Evolutionary conservation across 2,329 filamentous ascomycete species (phyloP), one percentile per base, ranked within the genome.

Genomic region (Aspergillus chevalieri): DNA sequence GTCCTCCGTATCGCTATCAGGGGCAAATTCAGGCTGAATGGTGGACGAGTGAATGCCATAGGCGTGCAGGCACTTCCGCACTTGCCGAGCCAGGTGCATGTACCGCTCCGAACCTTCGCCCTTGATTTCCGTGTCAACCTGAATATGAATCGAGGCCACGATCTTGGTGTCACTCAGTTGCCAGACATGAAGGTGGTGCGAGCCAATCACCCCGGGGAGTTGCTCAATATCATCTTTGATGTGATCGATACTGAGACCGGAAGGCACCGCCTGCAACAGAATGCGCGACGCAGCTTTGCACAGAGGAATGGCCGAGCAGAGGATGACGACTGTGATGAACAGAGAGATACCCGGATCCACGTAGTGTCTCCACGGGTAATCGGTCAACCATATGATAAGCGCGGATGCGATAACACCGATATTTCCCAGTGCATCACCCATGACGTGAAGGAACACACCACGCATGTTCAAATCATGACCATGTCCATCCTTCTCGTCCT

Each of bases 151-250:
- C 9, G 87, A 93, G 10, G 93, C 92, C 34, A 98, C 86, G 30
- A 95, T 78, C 74, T 96, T 95, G 47, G 90, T 93, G 65, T 97
- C 92, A 14, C 87, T 95, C 30, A 98, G 80, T 69, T 97, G 92
- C 93, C 93, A 98, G 54, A 98, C 90, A 67, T 98, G 93, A 19
- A 98, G 79, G 67, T 98, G 92, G 71, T 98, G 93, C 64, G 90
- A 95, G 66, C 87, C 89, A 53, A 93, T 77, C 44, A 98, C 87
- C 39, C 91, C 91, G 0, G 87, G 86, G 5, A 98, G 82, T 14
- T 81, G 74, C 64, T 91, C 82, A 47, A 98, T 95, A 66, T 98
- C 93, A 57, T 92, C 85, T 57, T 89, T 87, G 69, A 98, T 92
- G 52, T 97, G 88, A 56, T 91, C 86, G 49, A 96, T 82, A 58